Base-by-base conservation (phyloP, 2,329 filamentous ascomycete species). In the Nigrospora osmanthi region DNA sequence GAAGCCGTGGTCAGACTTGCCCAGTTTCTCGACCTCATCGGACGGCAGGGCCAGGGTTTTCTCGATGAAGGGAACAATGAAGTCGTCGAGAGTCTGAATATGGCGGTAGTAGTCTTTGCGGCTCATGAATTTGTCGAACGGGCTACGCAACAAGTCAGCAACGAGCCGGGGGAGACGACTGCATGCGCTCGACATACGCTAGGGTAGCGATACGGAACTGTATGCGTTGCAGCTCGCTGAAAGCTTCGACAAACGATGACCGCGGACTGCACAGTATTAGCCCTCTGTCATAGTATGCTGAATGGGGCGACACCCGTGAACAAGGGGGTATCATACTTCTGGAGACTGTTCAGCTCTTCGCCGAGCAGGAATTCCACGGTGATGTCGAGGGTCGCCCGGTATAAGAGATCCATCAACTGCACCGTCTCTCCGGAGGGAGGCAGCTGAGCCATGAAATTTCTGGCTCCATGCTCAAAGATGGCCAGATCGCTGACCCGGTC, bases 61-160 rank as follows among this genome's bases (percentile, higher is more conserved):
- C 44, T 84, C 74, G 52, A 90, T 87, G 59, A 78, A 89, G 1
- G 78, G 78, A 47, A 77, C 73, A 9, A 89, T 76, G 59, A 90
- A 90, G 14, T 73, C 63, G 55, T 90, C 80, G 59, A 90, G 75
- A 7, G 72, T 67, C 42, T 75, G 72, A 47, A 90, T 72, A n/a
- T 76, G 74, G n/a, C 69, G 62, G 49, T 77, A 69, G 65, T 87
- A 89, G 17, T 69, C 19, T 12, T 45, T 38, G 10, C 54, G 51
- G 6, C 37, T 40, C 16, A 48, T 16, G 31, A 48, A 15, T 2
- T 13, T 15, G n/a, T 45, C 23, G 37, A 48, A 43, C 1, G 47
- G 47, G 3, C 47, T 42, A 7, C 9, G 3, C 6, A 33, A 12
- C 11, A 12, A 17, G 14, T 40, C 30, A 40, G 38, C 30, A 40